phyloP scores from a whole-genome alignment of 495 filamentous ascomycete genomes.

The Penicillium turbatum region DNA sequence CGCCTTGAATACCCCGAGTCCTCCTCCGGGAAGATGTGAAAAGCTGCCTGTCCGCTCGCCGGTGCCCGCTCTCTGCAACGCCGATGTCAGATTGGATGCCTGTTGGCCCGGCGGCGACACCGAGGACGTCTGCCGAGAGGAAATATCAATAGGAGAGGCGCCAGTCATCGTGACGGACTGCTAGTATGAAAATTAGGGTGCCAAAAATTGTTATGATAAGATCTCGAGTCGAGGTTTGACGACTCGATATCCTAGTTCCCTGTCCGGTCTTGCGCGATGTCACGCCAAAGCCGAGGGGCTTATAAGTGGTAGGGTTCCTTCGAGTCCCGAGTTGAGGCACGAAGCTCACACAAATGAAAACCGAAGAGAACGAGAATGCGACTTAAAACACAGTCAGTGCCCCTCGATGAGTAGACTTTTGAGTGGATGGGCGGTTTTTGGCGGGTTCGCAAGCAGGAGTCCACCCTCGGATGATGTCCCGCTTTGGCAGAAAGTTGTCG shows the following conservation, averaged over 20 bases:
- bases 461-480: slow-evolving; percentile 46
- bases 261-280: slow-evolving; percentile 39
- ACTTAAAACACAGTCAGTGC: slow-evolving; percentile 31
- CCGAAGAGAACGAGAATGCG: slow-evolving; percentile 38
- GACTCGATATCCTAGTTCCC: slow-evolving; percentile 29
- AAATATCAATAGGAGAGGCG: slow-evolving; percentile 62
- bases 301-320: slow-evolving; percentile 30
- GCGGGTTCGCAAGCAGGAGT: slow-evolving; percentile 30
- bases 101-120: slow-evolving; percentile 58
- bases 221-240: slow-evolving; percentile 1
- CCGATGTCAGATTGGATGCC: slow-evolving; percentile 59
- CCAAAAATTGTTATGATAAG: background rate
- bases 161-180: slow-evolving; percentile 44
- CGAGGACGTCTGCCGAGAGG: slow-evolving; percentile 55
- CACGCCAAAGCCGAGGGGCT: slow-evolving; percentile 41
- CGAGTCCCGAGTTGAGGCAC: slow-evolving; percentile 40
- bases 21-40: slow-evolving; percentile 40
- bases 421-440: slow-evolving; percentile 33
- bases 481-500: slow-evolving; percentile 27
- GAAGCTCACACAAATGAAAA: slow-evolving; percentile 38
- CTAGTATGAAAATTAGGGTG: background rate
- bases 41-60: slow-evolving; percentile 40
- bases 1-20: slow-evolving; percentile 58
- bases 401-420: slow-evolving; percentile 44
- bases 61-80: slow-evolving; percentile 48